Conservation (phyloP, 441 rosid species). For the Cnidoscolus chayamansa region DNA sequence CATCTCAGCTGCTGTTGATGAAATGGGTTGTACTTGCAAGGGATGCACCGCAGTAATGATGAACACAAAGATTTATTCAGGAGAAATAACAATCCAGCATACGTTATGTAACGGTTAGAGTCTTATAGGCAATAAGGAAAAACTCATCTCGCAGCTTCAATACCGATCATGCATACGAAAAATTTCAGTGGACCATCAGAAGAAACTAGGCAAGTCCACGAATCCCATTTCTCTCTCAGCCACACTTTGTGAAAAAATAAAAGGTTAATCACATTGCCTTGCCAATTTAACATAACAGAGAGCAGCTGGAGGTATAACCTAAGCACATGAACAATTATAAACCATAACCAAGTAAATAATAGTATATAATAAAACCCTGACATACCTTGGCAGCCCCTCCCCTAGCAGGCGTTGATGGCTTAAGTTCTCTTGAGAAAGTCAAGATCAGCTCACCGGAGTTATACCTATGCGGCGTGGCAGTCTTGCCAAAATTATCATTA, state of each 20-base stretch:
- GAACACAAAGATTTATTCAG: neutral
- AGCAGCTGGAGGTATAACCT: neutral
- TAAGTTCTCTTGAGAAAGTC: conserved; percentile 58
- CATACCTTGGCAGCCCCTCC: conserved; percentile 48
- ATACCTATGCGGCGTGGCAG: conserved; percentile 28
- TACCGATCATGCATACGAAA: neutral
- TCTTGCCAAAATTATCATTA: conserved; percentile 23
- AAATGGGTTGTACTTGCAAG: neutral
- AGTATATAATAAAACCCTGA: neutral
- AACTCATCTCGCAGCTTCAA: neutral
- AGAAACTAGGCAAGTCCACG: neutral
- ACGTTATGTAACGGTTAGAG: too few species aligned
- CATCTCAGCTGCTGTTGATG: neutral
- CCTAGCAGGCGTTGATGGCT: conserved; percentile 45
- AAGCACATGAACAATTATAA: neutral
- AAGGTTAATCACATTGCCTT: neutral
- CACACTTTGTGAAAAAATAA: neutral
- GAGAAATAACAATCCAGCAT: neutral
- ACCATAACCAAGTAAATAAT: neutral
- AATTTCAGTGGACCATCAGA: neutral
- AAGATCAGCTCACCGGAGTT: conserved; percentile 34
- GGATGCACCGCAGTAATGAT: neutral
- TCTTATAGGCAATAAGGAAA: too few species aligned
- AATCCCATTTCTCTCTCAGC: neutral
- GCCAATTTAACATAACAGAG: too few species aligned